A percentile compares a stretch with the other conserved stretches of the same genome.
These are phyloP conservation scores for Solanum lycopersicoides DNA, from an alignment of 257 asterid species.

Conservation along the genomic window DNA sequence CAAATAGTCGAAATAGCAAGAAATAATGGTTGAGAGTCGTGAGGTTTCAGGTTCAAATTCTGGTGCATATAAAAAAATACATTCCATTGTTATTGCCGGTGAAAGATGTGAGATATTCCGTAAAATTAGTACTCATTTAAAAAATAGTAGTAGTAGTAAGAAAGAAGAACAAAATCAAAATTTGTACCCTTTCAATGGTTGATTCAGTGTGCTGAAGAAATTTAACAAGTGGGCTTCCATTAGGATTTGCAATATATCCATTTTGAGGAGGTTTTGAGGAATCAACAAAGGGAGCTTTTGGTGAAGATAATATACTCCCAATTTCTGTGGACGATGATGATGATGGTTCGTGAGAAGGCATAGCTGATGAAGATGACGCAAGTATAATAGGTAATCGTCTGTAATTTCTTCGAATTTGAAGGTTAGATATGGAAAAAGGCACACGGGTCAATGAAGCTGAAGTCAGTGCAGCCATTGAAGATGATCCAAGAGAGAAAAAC, in stretches of 20 bases:
- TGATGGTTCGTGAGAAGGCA: constrained; percentile 35
- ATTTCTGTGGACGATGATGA: constrained; percentile 25
- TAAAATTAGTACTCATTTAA: background rate
- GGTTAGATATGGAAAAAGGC: constrained; percentile 22
- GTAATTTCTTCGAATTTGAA: constrained; percentile 1
- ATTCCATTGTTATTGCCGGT: background rate
- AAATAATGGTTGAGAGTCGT: background rate
- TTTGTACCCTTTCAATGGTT: constrained; percentile 57
- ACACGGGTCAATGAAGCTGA: constrained; percentile 19
- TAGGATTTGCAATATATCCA: constrained; percentile 25
- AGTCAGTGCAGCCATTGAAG: constrained; percentile 48
- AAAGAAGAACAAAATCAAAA: background rate
- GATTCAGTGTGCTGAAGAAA: constrained; percentile 60
- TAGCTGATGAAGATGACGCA: constrained; percentile 34
- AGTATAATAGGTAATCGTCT: constrained; percentile 11
- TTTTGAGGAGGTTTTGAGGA: constrained; percentile 16
- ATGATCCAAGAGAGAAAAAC: background rate
- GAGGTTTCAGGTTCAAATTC: background rate
- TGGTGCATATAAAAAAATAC: no score
- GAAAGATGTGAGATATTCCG: background rate
- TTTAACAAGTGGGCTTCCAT: constrained; percentile 38
- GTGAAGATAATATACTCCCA: constrained; percentile 20
- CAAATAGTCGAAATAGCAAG: background rate
- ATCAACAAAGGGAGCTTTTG: constrained; percentile 22
- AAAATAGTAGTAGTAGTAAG: background rate